These are phyloP conservation scores for Colletotrichum sp. DNA, from an alignment of 2,329 filamentous ascomycete species.

Conservation along the genomic window DNA sequence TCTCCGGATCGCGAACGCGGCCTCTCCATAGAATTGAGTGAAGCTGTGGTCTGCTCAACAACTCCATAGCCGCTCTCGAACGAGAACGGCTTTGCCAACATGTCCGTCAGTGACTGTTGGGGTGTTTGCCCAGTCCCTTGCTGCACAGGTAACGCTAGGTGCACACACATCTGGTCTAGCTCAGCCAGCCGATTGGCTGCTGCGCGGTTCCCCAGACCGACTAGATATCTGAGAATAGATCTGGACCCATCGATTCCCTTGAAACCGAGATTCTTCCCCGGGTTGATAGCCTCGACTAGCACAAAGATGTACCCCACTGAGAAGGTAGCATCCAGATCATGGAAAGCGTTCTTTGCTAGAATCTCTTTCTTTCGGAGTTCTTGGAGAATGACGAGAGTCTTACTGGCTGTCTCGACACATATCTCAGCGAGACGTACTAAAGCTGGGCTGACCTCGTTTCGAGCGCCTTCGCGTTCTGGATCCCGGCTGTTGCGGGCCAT, in stretches of 20 bases:
- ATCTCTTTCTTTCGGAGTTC: slow-evolving; percentile 3
- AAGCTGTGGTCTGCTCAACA: neutral
- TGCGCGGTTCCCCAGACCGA: slow-evolving; percentile 4
- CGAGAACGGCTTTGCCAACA: neutral
- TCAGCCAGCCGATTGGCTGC: slow-evolving; percentile 3
- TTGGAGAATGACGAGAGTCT: slow-evolving; percentile 5
- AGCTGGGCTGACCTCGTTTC: neutral
- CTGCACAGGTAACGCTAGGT: neutral
- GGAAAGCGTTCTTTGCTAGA: slow-evolving; percentile 3
- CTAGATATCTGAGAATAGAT: slow-evolving; percentile 1
- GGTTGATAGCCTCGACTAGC: slow-evolving; percentile 15
- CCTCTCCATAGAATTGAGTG: neutral
- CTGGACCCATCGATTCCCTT: slow-evolving; percentile 1
- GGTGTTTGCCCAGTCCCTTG: neutral
- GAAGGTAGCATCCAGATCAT: slow-evolving; percentile 10
- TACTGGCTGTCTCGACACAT: slow-evolving; percentile 13
- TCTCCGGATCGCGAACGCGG: neutral
- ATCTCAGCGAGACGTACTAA: slow-evolving; percentile 3
- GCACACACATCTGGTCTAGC: slow-evolving; percentile 16
- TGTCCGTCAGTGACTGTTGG: neutral
- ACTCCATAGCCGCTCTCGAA: neutral
- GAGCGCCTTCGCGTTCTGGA: neutral
- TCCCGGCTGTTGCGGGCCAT: slow-evolving; percentile 10
- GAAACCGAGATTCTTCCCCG: neutral
- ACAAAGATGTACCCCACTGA: slow-evolving; percentile 14